These are phyloP conservation scores for Fusarium torreyae DNA, from an alignment of 2,329 filamentous ascomycete species.

Conservation along the genomic window DNA sequence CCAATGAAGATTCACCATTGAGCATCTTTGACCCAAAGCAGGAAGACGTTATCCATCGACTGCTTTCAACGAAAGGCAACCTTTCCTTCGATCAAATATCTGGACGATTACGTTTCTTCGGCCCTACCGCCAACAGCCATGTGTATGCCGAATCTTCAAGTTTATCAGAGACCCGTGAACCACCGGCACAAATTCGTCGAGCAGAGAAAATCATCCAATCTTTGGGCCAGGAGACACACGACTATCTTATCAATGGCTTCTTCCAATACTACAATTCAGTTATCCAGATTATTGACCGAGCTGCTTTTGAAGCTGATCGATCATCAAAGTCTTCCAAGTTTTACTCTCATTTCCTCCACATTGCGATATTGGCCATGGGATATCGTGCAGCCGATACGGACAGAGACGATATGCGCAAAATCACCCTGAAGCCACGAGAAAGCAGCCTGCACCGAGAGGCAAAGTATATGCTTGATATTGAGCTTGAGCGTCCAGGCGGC, in stretches of 20 bases:
- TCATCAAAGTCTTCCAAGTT: constrained; percentile 63
- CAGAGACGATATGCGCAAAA: constrained; percentile 64
- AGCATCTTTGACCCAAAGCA: constrained; percentile 59
- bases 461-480: constrained; percentile 68
- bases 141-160: constrained; percentile 61
- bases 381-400: constrained; percentile 66
- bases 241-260: constrained; percentile 67
- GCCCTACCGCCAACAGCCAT: constrained; percentile 68
- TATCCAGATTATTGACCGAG: constrained; percentile 64
- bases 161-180: constrained; percentile 56
- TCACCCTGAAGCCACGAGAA: constrained; percentile 63
- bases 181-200: constrained; percentile 62
- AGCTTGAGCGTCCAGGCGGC: constrained; percentile 67
- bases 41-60: constrained; percentile 64
- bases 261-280: constrained; percentile 67
- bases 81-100: constrained; percentile 67
- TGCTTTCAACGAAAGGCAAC: constrained; percentile 65
- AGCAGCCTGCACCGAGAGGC: constrained; percentile 68
- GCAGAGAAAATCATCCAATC: constrained; percentile 65
- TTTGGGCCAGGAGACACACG: constrained; percentile 62
- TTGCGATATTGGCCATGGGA: constrained; percentile 67
- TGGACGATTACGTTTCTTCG: constrained; percentile 67
- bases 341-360: constrained; percentile 67
- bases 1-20: constrained; percentile 54
- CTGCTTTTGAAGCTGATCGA: constrained; percentile 64